Percentiles rank a stretch among this genome's conserved stretches.
Conservation (phyloP, 2,329 filamentous ascomycete genomes). For the Fonsecaea monophora region DNA sequence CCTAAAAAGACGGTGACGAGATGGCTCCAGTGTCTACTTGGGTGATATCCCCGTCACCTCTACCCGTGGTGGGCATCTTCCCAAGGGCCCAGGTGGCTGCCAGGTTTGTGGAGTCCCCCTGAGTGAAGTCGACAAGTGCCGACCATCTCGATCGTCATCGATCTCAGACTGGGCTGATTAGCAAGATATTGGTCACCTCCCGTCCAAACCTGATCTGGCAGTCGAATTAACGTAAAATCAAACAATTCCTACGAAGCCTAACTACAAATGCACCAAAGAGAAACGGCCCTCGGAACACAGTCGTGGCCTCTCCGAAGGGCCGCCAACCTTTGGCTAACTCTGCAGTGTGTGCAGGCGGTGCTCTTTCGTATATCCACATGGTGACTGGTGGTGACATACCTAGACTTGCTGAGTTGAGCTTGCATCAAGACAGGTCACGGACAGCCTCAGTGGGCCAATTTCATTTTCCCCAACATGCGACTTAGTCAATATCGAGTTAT, state of each 20-base stretch:
- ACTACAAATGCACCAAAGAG: background rate
- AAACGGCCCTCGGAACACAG: conserved; percentile 3
- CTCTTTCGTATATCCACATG: background rate
- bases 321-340: conserved; percentile 3
- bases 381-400: background rate
- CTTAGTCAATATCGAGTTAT: background rate
- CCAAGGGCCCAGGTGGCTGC: background rate
- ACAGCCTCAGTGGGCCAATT: background rate
- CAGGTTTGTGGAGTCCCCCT: conserved; percentile 12
- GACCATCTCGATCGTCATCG: conserved; percentile 10
- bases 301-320: conserved; percentile 4
- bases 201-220: conserved; percentile 22
- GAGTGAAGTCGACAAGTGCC: conserved; percentile 1
- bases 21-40: too few relatives aligned
- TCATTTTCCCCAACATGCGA: background rate
- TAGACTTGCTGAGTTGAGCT: conserved; percentile 1
- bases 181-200: conserved; percentile 30
- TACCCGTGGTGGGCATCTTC: conserved; percentile 7
- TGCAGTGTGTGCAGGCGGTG: background rate
- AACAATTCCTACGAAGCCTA: background rate
- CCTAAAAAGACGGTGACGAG: background rate
- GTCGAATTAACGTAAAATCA: conserved; percentile 15
- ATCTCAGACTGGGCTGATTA: conserved; percentile 22
- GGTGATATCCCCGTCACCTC: conserved; percentile 1
- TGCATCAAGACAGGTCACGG: background rate